Conservation (phyloP, 2,329 filamentous ascomycete species). For the Aureobasidium sp. region DNA sequence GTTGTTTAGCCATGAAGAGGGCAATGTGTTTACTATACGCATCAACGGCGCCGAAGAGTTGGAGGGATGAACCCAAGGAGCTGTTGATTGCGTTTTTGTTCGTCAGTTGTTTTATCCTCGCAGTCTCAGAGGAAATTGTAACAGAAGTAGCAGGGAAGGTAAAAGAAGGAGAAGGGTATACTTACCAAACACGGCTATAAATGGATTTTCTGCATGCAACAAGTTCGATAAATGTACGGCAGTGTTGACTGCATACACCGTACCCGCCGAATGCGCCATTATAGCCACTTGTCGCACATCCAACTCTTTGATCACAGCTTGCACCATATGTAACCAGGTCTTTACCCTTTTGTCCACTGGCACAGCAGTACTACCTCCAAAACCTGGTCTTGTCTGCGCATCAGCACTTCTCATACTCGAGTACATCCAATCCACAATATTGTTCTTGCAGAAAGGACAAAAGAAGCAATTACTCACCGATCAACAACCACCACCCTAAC, state of each 20-base stretch:
- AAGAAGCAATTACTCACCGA: too few relatives aligned
- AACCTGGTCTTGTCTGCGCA: constrained; percentile 29
- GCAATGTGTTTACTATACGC: constrained; percentile 23
- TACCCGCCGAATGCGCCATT: constrained; percentile 35
- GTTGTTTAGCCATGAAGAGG: constrained; percentile 23
- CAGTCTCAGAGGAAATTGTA: background rate
- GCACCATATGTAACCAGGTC: constrained; percentile 36
- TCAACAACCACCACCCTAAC: constrained; percentile 34
- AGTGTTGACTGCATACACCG: constrained; percentile 37
- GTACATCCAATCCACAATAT: too few relatives aligned
- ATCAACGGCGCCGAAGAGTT: constrained; percentile 28
- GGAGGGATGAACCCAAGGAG: constrained; percentile 36
- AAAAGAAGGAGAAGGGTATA: background rate
- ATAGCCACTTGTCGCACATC: constrained; percentile 32
- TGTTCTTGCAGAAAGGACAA: too few relatives aligned
- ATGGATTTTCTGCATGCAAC: constrained; percentile 26
- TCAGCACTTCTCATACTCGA: background rate
- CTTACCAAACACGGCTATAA: constrained; percentile 24
- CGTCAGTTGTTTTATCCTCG: background rate
- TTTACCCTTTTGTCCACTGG: constrained; percentile 29
- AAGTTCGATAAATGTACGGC: constrained; percentile 28
- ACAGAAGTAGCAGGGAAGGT: background rate
- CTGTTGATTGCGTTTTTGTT: constrained; percentile 18
- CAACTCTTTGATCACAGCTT: constrained; percentile 28
- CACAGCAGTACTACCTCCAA: constrained; percentile 37